Percentiles rank a stretch among this genome's conserved stretches.
These are phyloP conservation scores for Phialophora tarda DNA, from an alignment of 2,329 filamentous ascomycete genomes.

Conservation along the genomic window DNA sequence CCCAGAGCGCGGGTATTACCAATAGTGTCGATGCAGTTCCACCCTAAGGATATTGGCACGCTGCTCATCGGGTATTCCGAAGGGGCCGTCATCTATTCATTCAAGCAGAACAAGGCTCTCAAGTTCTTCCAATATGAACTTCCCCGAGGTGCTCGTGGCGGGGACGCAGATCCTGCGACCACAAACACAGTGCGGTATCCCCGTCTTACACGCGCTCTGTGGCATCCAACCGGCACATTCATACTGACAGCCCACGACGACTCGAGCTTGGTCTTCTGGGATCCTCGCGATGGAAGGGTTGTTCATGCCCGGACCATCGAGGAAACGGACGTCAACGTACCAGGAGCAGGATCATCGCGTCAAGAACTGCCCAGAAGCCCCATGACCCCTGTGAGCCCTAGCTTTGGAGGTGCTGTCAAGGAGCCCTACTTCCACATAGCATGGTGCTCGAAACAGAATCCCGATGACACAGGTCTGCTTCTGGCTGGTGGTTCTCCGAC, in stretches of 20 bases:
- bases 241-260: constrained; percentile 87
- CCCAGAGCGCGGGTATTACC: constrained; percentile 68
- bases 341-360: constrained; percentile 55
- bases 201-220: constrained; percentile 78
- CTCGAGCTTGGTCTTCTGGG: constrained; percentile 91
- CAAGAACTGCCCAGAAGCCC: constrained; percentile 40
- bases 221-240: constrained; percentile 95
- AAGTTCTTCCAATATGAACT: constrained; percentile 85
- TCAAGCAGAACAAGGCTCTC: constrained; percentile 83
- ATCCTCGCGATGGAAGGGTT: constrained; percentile 83
- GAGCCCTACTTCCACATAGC: constrained; percentile 78
- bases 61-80: constrained; percentile 88
- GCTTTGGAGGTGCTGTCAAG: constrained; percentile 61
- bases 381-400: constrained; percentile 8
- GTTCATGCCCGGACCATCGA: constrained; percentile 82
- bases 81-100: constrained; percentile 87
- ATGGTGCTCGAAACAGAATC: constrained; percentile 94
- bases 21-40: constrained; percentile 79
- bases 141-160: constrained; percentile 82
- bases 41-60: constrained; percentile 90
- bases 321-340: constrained; percentile 74
- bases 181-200: constrained; percentile 69
- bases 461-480: constrained; percentile 88
- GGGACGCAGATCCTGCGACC: constrained; percentile 64
- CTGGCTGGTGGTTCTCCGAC: constrained; percentile 79